Base-by-base conservation (phyloP, 768 basidiomycete genomes). In the Calocybe indica region DNA sequence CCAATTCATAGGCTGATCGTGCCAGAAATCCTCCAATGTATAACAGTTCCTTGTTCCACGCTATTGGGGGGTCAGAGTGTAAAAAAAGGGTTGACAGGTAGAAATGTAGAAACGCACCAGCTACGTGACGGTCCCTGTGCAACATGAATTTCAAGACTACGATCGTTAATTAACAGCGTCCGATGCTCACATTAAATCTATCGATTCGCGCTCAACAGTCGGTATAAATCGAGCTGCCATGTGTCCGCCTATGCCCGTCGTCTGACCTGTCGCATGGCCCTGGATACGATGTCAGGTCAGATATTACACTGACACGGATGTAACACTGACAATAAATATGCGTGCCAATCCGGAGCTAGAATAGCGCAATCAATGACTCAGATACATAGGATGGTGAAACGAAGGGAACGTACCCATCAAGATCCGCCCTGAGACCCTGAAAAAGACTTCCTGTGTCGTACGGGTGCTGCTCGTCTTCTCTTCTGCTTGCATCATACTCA, bases 131-230 rank as follows among this genome's bases (percentile, higher is more conserved):
- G 62, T 95, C 92, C 58, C 88, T 91, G 43, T 22, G 11, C 48
- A 6, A 14, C 37, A 48, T 37, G 29, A 2, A 43, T 46, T 5
- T 52, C 13, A 43, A 48, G 35, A 3, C 45, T 34, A 40, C 30
- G 35, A 44, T 48, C 7, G 43, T 35, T 35, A 39, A 9, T 11
- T 28, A 22, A 40, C 40, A 41, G 11, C 5, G 3, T 41, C 40
- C n/a, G 7, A 35, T 47, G 62, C 82, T 64, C 58, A 89, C 85
- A 92, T 85, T 30, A 94, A 70, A 64, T 91, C 92, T 52, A 94
- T 86, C 0, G 87, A 88, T 67, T 98, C 95, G 52, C 95, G 79
- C 63, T 98, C 95, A 6, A 98, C 94, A 0, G 94, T 97, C 7
- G 92, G 90, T 48, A 98, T 94, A 59, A 96, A 96, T 2, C 93